Evolutionary conservation across 148 eudicot species (phyloP), one percentile per base, ranked within the genome.

Genomic region (Fagopyrum homotropicum): DNA sequence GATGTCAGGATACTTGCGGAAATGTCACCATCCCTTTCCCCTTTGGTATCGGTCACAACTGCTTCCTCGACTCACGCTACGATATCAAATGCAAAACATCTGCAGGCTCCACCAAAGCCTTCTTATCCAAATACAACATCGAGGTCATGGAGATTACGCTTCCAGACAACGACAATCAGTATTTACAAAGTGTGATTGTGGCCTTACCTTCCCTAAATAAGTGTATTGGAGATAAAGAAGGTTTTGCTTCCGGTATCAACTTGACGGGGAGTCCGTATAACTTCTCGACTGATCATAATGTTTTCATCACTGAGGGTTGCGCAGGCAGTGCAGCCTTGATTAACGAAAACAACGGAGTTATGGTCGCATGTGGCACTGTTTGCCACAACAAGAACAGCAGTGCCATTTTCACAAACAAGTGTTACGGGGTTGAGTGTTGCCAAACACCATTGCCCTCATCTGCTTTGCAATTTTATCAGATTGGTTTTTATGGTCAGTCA

Each of bases 361-460:
- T 78, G 68, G 15, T 73, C 8, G 77, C 77, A 29, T 78, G 80
- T 50, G 72, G 77, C 44, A 63, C 80, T 10, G 22, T 66, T 51
- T 78, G 80, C 48, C 4, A 12, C 72, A 54, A 50, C 15, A 26
- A 74, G 51, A 48, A 48, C 49, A 76, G 69, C 69, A 43, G 15
- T n/a, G 48, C n/a, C 9, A 22, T 51, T 5, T 19, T 17, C 56
- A 29, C 6, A 43, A 76, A 30, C 12, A 16, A 56, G 12, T 83
- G 85, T 71, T 59, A 30, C 71, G 88, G 88, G 35, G 80, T 60
- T 50, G 77, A 78, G 51, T 85, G 88, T 70, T 85, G 88, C 79
- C 79, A 73, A 55, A 79, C 86, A 16, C 51, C 51, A 1, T 10
- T 48, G 11, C 11, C 51, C 9, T 7, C 9, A 3, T 7, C 8